Percentiles rank a stretch among this genome's conserved stretches.
Evolutionary conservation across 345 rosid genomes (phyloP).

Genomic region (Salix dunnii): DNA sequence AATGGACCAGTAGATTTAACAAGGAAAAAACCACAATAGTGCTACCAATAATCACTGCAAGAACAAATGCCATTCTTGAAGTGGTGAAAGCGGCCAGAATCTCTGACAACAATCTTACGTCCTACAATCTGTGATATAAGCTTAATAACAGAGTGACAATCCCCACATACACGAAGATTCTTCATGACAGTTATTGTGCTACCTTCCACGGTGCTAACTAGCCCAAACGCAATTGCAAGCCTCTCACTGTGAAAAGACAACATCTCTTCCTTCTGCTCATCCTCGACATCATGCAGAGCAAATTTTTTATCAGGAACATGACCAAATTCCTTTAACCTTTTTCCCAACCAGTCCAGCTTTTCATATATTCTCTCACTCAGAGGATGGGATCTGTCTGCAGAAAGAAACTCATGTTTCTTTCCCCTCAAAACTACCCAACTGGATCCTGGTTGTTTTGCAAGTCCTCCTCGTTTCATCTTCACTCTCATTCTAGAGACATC

Average conservation of each 20-base stretch:
- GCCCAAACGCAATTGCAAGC: constrained; percentile 56
- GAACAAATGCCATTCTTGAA: constrained; percentile 47
- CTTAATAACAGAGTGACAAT: constrained; percentile 57
- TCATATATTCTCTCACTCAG: constrained; percentile 32
- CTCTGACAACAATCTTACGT: constrained; percentile 53
- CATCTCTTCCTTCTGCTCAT: constrained; percentile 67
- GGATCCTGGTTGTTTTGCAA: constrained; percentile 50
- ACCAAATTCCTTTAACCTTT: constrained; percentile 54
- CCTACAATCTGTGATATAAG: constrained; percentile 44
- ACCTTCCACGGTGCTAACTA: constrained; percentile 45
- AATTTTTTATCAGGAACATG: constrained; percentile 52
- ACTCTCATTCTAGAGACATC: constrained; percentile 54
- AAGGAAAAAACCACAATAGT: not conserved
- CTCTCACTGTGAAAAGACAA: constrained; percentile 64
- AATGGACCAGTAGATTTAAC: too few species aligned
- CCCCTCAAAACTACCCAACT: constrained; percentile 65
- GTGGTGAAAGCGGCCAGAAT: constrained; percentile 55
- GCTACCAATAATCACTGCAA: constrained; percentile 61
- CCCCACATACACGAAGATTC: constrained; percentile 69
- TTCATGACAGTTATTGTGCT: constrained; percentile 60
- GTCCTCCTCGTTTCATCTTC: constrained; percentile 51
- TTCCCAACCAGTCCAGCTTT: constrained; percentile 59
- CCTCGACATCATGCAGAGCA: constrained; percentile 64
- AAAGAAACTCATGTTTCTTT: constrained; percentile 49
- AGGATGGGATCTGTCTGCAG: constrained; percentile 54